These are phyloP conservation scores for Cryptococcus hybrid DNA, from an alignment of 1,284 basidiomycete species.

Conservation along the genomic window DNA sequence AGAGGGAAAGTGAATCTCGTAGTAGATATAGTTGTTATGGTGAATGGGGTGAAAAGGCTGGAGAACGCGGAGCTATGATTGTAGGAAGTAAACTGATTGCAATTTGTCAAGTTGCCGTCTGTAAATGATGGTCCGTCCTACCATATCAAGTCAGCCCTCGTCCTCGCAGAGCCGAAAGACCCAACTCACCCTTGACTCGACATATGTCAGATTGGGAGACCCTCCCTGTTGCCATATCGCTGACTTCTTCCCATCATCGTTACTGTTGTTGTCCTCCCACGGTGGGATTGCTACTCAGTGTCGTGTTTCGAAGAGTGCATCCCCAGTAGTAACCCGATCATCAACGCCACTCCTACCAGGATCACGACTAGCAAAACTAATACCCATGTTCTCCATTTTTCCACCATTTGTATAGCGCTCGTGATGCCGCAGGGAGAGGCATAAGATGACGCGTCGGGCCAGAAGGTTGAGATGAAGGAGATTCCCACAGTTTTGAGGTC, in stretches of 20 bases:
- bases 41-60: constrained; percentile 33
- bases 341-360: constrained; percentile 28
- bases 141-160: background rate
- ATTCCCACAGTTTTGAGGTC: constrained; percentile 33
- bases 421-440: background rate
- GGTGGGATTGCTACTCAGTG: background rate
- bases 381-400: constrained; percentile 33
- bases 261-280: constrained; percentile 15
- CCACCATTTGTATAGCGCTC: constrained; percentile 19
- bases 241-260: constrained; percentile 15
- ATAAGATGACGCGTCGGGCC: too few species aligned
- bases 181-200: constrained; percentile 23
- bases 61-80: constrained; percentile 26
- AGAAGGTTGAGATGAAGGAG: constrained; percentile 3
- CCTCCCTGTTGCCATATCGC: constrained; percentile 10
- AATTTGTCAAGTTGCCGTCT: constrained; percentile 37
- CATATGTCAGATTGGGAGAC: constrained; percentile 35
- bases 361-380: constrained; percentile 17
- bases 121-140: constrained; percentile 36
- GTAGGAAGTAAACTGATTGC: constrained; percentile 35
- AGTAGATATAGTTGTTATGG: constrained; percentile 21
- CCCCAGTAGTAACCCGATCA: constrained; percentile 35
- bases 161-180: background rate
- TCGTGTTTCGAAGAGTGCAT: constrained; percentile 10
- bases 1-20: constrained; percentile 37